Base-by-base conservation (phyloP, 2,329 filamentous ascomycete genomes). In the Cercospora beticola region DNA sequence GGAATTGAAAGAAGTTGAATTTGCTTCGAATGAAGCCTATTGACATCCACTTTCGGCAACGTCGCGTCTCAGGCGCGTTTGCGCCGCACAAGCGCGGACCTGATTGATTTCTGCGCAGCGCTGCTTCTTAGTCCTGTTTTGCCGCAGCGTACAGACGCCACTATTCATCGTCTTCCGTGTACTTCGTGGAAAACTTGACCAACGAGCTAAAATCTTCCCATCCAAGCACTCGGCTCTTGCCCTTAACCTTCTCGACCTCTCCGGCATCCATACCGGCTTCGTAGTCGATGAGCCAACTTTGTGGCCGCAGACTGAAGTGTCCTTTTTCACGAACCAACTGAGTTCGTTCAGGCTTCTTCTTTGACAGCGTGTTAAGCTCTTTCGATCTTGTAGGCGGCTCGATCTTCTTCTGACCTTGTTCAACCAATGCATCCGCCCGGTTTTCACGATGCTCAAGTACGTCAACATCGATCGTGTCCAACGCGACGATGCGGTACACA, bases 401-500 rank as follows among this genome's bases (percentile, higher is more conserved):
- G 5, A 76, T 59, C 4, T 33, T 26, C 6, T 68, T 9, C 3
- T 59, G 70, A 6, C 67, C 68, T 26, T 69, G 64, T 68, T 79
- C 72, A 0, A 61, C 31, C 6, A 80, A 21, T 2, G 76, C 73
- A n/a, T 70, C 66, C 1, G 9, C 62, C 0, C 80, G 76, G 14
- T 76, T 77, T 66, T 83, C 81, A 1, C 81, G 77, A 52, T 82
- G 81, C 70, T 84, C 81, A 0, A 85, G 69, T 16, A 84, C 81
- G 67, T 84, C 82, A 0, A 84, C 80, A 43, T 84, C 82, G 46
- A 84, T 82, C 1, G 82, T 84, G 77, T 96, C 90, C 76, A 97
- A 90, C 10, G 93, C 95, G 8, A 97, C 89, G 21, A 98, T 89
- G 1, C 94, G 84, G 74, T 89, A 89, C 16, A 89, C 83, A 64